phyloP scores from a whole-genome alignment of 2,329 filamentous ascomycete genomes.

The Fusarium lateritium region DNA sequence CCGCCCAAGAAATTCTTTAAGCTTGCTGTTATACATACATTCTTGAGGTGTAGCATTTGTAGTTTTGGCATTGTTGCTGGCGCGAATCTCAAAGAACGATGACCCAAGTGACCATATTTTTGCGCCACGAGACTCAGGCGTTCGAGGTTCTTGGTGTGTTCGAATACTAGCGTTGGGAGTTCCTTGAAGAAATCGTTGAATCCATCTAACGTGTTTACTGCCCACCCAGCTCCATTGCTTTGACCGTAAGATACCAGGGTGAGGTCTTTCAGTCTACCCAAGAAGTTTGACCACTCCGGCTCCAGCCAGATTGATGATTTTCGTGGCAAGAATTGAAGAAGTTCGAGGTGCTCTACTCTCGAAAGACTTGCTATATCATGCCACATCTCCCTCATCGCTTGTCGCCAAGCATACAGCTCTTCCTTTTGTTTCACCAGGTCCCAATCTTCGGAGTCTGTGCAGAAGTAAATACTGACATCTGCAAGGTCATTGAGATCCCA shows the following conservation, averaged over 20 bases:
- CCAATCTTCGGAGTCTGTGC: background rate
- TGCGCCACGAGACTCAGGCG: background rate
- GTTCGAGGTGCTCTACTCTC: background rate
- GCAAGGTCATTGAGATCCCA: slow-evolving; percentile 8
- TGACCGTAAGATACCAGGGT: slow-evolving; percentile 2
- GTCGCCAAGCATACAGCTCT: slow-evolving; percentile 12
- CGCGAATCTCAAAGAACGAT: background rate
- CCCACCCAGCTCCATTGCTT: slow-evolving; percentile 5
- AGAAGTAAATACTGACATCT: background rate
- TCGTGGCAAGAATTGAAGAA: slow-evolving; percentile 14
- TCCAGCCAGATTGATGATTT: slow-evolving; percentile 16
- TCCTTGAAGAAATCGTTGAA: slow-evolving; percentile 7
- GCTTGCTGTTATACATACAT: background rate
- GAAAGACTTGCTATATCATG: slow-evolving; percentile 6
- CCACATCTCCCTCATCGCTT: slow-evolving; percentile 18
- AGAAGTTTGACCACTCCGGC: slow-evolving; percentile 3
- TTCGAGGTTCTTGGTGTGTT: background rate
- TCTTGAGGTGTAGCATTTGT: background rate
- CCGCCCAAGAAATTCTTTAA: background rate
- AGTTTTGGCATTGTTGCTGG: background rate
- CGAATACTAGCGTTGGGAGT: background rate
- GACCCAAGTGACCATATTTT: background rate
- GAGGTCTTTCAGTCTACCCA: background rate
- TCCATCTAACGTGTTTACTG: background rate
- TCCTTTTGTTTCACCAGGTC: slow-evolving; percentile 10